Evolutionary conservation across 1,284 basidiomycete genomes (phyloP).

Genomic region (Hypsizygus ulmarius): DNA sequence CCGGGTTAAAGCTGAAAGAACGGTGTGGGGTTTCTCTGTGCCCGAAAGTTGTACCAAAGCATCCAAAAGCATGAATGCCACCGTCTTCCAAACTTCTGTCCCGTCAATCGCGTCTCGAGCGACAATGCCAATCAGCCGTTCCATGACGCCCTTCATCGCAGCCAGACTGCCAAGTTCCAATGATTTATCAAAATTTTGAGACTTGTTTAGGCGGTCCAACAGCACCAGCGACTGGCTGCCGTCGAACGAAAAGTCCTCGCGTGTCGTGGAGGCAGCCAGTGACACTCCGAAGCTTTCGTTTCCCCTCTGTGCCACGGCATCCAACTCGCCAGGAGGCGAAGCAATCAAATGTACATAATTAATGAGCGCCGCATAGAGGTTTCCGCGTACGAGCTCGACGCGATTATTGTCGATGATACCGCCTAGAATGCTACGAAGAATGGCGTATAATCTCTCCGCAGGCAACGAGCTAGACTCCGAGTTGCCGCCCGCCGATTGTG

Average conservation of each 20-base stretch:
- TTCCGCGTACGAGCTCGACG: slow-evolving; percentile 91
- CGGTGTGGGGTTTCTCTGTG: slow-evolving; percentile 56
- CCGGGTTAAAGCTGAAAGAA: slow-evolving; percentile 62
- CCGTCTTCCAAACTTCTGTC: slow-evolving; percentile 94
- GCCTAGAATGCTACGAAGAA: slow-evolving; percentile 78
- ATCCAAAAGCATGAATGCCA: slow-evolving; percentile 86
- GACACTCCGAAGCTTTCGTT: slow-evolving; percentile 31
- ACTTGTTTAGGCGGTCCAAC: slow-evolving; percentile 24
- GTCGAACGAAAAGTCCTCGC: slow-evolving; percentile 37
- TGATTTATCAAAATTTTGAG: slow-evolving; percentile 30
- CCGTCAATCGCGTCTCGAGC: slow-evolving; percentile 93
- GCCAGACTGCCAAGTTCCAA: slow-evolving; percentile 64
- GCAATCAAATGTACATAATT: slow-evolving; percentile 81
- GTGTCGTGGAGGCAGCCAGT: slow-evolving; percentile 35
- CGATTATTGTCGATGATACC: slow-evolving; percentile 77
- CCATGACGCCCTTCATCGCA: slow-evolving; percentile 63
- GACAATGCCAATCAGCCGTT: slow-evolving; percentile 76
- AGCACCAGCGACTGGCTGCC: slow-evolving; percentile 35
- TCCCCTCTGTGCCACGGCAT: slow-evolving; percentile 2
- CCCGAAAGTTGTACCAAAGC: slow-evolving; percentile 68
- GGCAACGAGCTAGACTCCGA: slow-evolving; percentile 67
- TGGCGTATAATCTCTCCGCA: slow-evolving; percentile 73
- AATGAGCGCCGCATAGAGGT: slow-evolving; percentile 89
- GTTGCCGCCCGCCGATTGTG: slow-evolving; percentile 63
- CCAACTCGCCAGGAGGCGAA: slow-evolving; percentile 24